phyloP scores from a whole-genome alignment of 2,329 filamentous ascomycete species.

The Colletotrichum simmondsii region DNA sequence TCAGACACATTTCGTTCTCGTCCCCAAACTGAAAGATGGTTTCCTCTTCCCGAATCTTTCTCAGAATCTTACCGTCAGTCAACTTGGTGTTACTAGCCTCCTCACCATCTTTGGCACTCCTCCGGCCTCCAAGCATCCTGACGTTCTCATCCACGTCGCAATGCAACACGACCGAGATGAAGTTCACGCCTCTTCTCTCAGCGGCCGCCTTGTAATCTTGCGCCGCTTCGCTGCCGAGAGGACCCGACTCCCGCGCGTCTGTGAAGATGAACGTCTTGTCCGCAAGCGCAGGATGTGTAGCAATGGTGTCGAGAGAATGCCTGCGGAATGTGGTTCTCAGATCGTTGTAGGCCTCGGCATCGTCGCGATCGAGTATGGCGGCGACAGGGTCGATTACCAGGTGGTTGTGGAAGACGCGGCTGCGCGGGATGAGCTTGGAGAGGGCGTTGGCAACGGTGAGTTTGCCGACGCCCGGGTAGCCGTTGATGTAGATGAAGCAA shows the following conservation, averaged over 20 bases:
- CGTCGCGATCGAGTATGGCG: conserved; percentile 35
- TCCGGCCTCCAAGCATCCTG: conserved; percentile 29
- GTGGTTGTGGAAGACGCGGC: conserved; percentile 44
- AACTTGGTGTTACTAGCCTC: conserved; percentile 36
- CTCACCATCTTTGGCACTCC: conserved; percentile 11
- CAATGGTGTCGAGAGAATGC: conserved; percentile 20
- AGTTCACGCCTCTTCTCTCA: conserved; percentile 35
- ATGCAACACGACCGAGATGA: conserved; percentile 42
- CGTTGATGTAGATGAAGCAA: conserved; percentile 44
- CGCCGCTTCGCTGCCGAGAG: conserved; percentile 12
- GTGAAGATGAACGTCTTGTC: conserved; percentile 40
- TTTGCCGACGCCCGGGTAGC: conserved; percentile 45
- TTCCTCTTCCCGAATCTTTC: conserved; percentile 36
- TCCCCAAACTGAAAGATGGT: conserved; percentile 39
- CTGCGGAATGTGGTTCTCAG: conserved; percentile 29
- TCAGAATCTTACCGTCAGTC: conserved; percentile 36
- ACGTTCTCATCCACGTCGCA: conserved; percentile 42
- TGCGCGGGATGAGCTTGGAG: conserved; percentile 38
- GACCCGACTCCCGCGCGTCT: conserved; percentile 36
- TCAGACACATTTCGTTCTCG: conserved; percentile 36
- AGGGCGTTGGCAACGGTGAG: conserved; percentile 43
- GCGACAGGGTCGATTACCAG: conserved; percentile 41
- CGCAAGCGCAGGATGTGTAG: conserved; percentile 11
- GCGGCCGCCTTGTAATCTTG: conserved; percentile 39
- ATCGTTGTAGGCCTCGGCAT: conserved; percentile 38